phyloP scores from a whole-genome alignment of 208 protist species.

The Entamoeba moshkovskii region DNA sequence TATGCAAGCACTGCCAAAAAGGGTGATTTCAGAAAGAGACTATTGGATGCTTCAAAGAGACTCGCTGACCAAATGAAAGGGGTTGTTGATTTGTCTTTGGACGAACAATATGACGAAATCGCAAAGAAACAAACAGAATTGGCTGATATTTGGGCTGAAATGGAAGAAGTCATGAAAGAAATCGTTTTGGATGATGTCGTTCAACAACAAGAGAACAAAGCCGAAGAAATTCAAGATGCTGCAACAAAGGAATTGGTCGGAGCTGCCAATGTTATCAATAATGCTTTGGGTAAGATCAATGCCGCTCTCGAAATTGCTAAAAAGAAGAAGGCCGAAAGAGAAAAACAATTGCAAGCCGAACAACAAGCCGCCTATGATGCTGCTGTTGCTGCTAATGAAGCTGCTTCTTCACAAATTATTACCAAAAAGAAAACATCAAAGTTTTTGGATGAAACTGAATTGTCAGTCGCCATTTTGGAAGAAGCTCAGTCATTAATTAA shows the following conservation, averaged over 20 bases:
- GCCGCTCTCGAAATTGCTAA: neutral
- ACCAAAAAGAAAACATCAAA: neutral
- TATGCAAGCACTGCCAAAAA: neutral
- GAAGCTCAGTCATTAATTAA: neutral
- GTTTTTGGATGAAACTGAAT: neutral
- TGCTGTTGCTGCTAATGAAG: neutral
- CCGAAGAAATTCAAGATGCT: neutral
- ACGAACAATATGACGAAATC: neutral
- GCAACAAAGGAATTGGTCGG: neutral
- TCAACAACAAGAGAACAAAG: neutral
- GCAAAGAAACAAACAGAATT: neutral
- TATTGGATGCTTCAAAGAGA: neutral
- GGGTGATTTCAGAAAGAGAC: neutral
- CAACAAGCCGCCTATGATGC: neutral
- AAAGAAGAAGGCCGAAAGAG: neutral
- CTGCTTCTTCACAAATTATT: neutral
- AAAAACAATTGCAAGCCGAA: neutral
- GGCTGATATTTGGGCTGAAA: neutral
- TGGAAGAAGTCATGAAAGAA: neutral
- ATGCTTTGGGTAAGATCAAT: neutral
- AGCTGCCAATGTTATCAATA: neutral
- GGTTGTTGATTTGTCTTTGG: neutral
- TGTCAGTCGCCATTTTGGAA: neutral
- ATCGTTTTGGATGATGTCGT: neutral
- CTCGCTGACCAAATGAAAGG: neutral